Evolutionary conservation across 225 moss, liverwort and hornwort species (phyloP), one percentile per base, ranked within the genome.

Genomic region (Anthoceros angustus): DNA sequence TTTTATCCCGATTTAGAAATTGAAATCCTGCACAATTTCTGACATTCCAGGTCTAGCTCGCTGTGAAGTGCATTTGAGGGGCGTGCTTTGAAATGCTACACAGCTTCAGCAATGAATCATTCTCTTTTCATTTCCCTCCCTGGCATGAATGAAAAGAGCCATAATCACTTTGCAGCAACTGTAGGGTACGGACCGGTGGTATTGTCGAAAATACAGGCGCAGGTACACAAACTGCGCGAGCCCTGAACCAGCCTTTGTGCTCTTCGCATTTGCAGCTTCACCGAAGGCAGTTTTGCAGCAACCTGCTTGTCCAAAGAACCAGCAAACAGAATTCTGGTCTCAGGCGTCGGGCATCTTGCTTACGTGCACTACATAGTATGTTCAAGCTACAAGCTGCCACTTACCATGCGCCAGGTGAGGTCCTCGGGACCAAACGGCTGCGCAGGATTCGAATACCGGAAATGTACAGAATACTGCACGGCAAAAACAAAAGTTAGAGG

Each of bases 351-450:
- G 21, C 50, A 55, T 1, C 18, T 55, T 21, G 18, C 2, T 55
- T 5, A 21, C 38, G 50, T 55, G 50, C 21, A 55, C 16, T 5
- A 3, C 4, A 21, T 21, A 5, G 18, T 4, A 2, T 55, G 21
- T 16, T 21, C 3, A 55, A n/a, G n/a, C n/a, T n/a, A n/a, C n/a
- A n/a, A n/a, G n/a, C 18, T 16, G 50, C 18, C 7, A 24, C 64
- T 64, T 38, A 64, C 64, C 64, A 64, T 64, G 7, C 64, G 64
- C 64, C 64, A 64, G 5, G 64, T 64, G 7, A 64, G 41, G 41
- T 64, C 64, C 18, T 64, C 64, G 9, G 64, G 64, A 38, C 64
- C 64, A 0, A 64, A 25, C 15, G 64, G 64, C 25, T 64, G 64
- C 14, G 64, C 64, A 10, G 64, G 64, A 64, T 41, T 25, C 41